Percentiles rank a stretch among this genome's conserved stretches.
Conservation (phyloP, 1,139 yeast species). For the Debaryomyces coudertii region DNA sequence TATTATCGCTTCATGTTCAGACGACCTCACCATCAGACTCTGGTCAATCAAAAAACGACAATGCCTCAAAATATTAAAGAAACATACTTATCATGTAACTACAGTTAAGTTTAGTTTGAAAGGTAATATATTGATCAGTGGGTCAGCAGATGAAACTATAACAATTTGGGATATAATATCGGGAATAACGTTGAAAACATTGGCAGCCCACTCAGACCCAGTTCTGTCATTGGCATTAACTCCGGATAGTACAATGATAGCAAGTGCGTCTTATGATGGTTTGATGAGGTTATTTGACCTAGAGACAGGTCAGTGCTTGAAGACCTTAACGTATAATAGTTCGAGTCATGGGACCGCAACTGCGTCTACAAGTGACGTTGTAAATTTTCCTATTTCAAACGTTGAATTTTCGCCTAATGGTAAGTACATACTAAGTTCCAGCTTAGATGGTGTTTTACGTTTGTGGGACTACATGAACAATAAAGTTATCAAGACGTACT, state of each 20-base stretch:
- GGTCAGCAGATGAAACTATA: slow-evolving; percentile 89
- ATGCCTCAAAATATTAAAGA: slow-evolving; percentile 62
- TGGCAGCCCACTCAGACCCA: slow-evolving; percentile 95
- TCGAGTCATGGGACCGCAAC: slow-evolving; percentile 61
- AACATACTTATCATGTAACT: slow-evolving; percentile 87
- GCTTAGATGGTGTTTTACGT: slow-evolving; percentile 77
- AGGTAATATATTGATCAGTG: slow-evolving; percentile 80
- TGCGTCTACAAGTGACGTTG: slow-evolving; percentile 55
- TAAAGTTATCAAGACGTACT: slow-evolving; percentile 74
- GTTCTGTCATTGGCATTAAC: slow-evolving; percentile 73
- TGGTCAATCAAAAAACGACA: slow-evolving; percentile 63
- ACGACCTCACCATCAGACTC: slow-evolving; percentile 77
- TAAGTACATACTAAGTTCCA: slow-evolving; percentile 72
- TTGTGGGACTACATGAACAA: slow-evolving; percentile 85
- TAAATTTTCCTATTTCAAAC: slow-evolving; percentile 68
- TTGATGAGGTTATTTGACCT: slow-evolving; percentile 86
- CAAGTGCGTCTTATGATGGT: slow-evolving; percentile 92
- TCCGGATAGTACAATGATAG: slow-evolving; percentile 81
- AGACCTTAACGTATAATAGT: slow-evolving; percentile 76
- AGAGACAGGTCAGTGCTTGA: slow-evolving; percentile 86
- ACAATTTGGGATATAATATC: slow-evolving; percentile 84
- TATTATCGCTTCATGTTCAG: slow-evolving; percentile 81
- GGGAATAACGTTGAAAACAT: slow-evolving; percentile 72
- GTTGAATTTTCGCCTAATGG: slow-evolving; percentile 84
- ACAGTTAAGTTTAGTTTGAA: slow-evolving; percentile 69